Base-by-base conservation (phyloP, 2,329 filamentous ascomycete genomes). In the Paramyrothecium roridum region DNA sequence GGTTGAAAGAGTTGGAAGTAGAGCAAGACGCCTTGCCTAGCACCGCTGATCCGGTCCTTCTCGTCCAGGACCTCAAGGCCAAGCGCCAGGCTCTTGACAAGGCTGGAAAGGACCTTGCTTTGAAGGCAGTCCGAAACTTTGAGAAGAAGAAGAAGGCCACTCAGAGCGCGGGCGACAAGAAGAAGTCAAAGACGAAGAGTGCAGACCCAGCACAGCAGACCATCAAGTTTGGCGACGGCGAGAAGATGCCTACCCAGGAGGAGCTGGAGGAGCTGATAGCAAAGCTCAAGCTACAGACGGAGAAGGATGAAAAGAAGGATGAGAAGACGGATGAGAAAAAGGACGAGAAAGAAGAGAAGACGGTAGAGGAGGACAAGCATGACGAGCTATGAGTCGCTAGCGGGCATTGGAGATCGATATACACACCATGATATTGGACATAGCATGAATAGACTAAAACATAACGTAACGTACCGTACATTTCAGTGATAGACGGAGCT, bases 31-130 rank as follows among this genome's bases (percentile, higher is more conserved):
- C 84, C 62, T 83, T 96, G 3, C 76, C 80, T 17, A 74, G 79
- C 2, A 85, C 86, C 2, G 90, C 91, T 11, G 86, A 98, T 61
- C 90, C 91, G 0, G 86, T 87, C 8, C 78, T 96, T 10, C 80
- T 88, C 1, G 76, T 86, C 61, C 86, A 87, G 66, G 93, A 96
- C 26, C 72, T 96, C 30, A 76, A 85, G 56, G 79, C 78, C 22
- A 88, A 88, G 71, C 81, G 86, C 17, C 84, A 86, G 64, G 84
- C 89, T 68, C 80, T 98, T 8, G 85, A 88, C 68, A 86, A 89
- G 67, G 83, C 80, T 4, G 83, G 85, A 63, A 81, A 88, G 69
- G 84, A 91, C 22, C 79, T 93, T 50, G 81, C 91, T 54, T 83
- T 88, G 77, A 88, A 86, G 76, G 83, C 83, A 54, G 83, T 88